phyloP scores from a whole-genome alignment of 371 early-diverging fungal species.

The Phascolomyces articulosus region DNA sequence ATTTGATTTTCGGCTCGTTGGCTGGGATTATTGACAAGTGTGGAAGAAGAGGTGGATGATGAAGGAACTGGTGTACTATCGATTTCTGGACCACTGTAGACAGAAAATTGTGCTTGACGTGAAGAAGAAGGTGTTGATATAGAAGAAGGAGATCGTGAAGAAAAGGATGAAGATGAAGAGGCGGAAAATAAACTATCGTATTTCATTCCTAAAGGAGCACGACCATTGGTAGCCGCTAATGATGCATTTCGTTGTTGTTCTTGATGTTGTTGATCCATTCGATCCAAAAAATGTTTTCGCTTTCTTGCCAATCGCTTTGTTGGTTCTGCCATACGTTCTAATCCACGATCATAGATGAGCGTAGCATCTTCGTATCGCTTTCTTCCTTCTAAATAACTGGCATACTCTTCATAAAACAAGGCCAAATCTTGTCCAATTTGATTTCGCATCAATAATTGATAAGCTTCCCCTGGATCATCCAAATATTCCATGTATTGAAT shows the following conservation, averaged over 20 bases:
- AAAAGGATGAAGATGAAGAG: not conserved
- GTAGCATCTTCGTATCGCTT: constrained; percentile 57
- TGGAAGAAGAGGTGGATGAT: constrained; percentile 17
- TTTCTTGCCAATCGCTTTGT: constrained; percentile 41
- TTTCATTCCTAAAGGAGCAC: constrained; percentile 32
- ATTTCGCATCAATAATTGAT: constrained; percentile 68
- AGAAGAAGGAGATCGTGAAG: constrained; percentile 1
- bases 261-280: not conserved
- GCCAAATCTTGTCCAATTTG: constrained; percentile 72
- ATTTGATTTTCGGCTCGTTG: constrained; percentile 54
- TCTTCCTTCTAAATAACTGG: constrained; percentile 56
- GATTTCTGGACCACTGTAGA: constrained; percentile 11
- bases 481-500: constrained; percentile 64
- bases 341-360: constrained; percentile 46
- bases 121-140: not conserved
- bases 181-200: constrained; percentile 9
- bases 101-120: constrained; percentile 11
- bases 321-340: constrained; percentile 58
- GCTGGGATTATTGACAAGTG: constrained; percentile 32
- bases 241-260: constrained; percentile 1
- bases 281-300: constrained; percentile 2
- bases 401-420: constrained; percentile 82
- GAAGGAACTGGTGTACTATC: constrained; percentile 13
- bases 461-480: constrained; percentile 66
- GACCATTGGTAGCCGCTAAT: constrained; percentile 10